Conservation (phyloP, 108 stramenopile species). For the Aurantiochytrium sp. region DNA sequence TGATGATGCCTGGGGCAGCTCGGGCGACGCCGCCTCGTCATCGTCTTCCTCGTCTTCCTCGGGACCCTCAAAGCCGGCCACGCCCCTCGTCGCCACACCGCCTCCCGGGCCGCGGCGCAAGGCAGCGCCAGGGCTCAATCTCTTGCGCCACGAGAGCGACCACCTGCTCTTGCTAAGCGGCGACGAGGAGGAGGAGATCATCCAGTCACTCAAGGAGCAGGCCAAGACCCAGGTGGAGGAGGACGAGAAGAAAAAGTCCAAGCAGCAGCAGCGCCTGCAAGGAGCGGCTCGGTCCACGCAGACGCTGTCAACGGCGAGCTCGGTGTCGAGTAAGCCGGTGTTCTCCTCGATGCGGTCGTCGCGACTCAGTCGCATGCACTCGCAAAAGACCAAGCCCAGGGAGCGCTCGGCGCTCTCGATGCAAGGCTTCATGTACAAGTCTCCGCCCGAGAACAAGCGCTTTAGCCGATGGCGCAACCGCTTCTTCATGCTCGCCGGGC, state of each 20-base stretch:
- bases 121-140: not conserved
- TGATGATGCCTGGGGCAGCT: not conserved
- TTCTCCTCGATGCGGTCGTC: not conserved
- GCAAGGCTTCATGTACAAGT: slow-evolving; percentile 24
- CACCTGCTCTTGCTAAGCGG: not conserved
- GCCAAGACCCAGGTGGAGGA: too few relatives aligned
- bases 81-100: not conserved
- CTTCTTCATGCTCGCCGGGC: not conserved
- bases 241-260: not conserved
- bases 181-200: not conserved
- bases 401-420: not conserved
- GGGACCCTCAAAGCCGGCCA: not conserved
- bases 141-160: not conserved
- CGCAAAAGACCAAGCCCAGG: not conserved
- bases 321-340: not conserved
- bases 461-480: not conserved
- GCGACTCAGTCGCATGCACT: not conserved
- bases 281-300: too few relatives aligned
- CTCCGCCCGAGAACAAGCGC: slow-evolving; percentile 1
- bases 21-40: not conserved
- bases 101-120: not conserved
- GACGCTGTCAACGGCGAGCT: not conserved
- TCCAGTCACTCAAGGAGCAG: not conserved
- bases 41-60: not conserved
- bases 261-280: not conserved